Evolutionary conservation across 352 stramenopile species (phyloP).

Genomic region (Peronospora farinosa): DNA sequence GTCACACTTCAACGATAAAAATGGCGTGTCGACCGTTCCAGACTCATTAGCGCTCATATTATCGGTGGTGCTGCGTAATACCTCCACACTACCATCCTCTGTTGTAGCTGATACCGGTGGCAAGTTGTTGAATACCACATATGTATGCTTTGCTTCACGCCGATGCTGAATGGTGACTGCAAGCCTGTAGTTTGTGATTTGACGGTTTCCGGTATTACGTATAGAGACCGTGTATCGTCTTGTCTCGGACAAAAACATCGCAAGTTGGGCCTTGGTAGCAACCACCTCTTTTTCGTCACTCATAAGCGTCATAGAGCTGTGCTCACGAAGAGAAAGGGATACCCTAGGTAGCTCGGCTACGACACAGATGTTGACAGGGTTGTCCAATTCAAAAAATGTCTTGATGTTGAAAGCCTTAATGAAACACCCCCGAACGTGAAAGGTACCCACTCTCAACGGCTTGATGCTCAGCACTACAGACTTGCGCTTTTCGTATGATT

Average conservation of each 20-base stretch:
- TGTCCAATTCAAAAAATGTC: slow-evolving; percentile 39
- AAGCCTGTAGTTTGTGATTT: slow-evolving; percentile 39
- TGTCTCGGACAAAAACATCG: slow-evolving; percentile 64
- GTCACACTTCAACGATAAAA: slow-evolving; percentile 17
- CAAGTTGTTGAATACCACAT: slow-evolving; percentile 46
- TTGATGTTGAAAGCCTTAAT: slow-evolving; percentile 56
- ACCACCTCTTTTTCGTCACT: slow-evolving; percentile 4
- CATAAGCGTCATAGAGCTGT: slow-evolving; percentile 25
- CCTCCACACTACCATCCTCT: neutral
- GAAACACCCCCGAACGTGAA: slow-evolving; percentile 51
- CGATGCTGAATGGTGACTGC: slow-evolving; percentile 31
- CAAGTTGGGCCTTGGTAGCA: slow-evolving; percentile 29
- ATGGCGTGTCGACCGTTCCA: slow-evolving; percentile 16
- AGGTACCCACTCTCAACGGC: slow-evolving; percentile 36
- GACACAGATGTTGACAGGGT: slow-evolving; percentile 31
- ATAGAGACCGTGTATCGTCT: slow-evolving; percentile 52
- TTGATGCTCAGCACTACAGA: slow-evolving; percentile 42
- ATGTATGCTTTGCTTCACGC: slow-evolving; percentile 24
- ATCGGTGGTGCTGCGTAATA: neutral
- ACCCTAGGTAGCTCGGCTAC: slow-evolving; percentile 43
- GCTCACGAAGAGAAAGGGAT: slow-evolving; percentile 42
- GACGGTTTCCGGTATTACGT: slow-evolving; percentile 38
- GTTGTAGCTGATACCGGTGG: slow-evolving; percentile 1
- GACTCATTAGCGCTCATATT: neutral
- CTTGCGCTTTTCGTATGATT: slow-evolving; percentile 49